phyloP scores from a whole-genome alignment of 2,329 filamentous ascomycete species.

The Aplosporella prunicola region DNA sequence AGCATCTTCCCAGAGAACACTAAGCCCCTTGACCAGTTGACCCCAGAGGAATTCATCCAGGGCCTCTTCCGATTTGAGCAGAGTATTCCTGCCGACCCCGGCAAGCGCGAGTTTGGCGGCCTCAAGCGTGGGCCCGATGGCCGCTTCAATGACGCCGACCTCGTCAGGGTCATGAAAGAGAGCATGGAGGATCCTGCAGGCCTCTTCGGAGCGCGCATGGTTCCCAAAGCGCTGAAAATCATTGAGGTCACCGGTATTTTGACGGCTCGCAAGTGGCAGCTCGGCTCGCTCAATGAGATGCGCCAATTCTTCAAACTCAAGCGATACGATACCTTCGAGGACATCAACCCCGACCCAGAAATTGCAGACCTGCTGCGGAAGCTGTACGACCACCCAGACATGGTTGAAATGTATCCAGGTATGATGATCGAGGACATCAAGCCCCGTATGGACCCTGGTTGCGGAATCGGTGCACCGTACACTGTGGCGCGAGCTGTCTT shows the following conservation, averaged over 20 bases:
- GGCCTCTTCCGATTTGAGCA: conserved; percentile 14
- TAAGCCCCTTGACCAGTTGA: conserved; percentile 14
- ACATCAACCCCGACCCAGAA: conserved; percentile 50
- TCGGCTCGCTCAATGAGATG: conserved; percentile 56
- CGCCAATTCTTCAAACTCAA: conserved; percentile 53
- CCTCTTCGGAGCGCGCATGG: conserved; percentile 47
- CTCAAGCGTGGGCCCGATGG: conserved; percentile 35
- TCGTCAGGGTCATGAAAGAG: conserved; percentile 46
- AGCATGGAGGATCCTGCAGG: conserved; percentile 51
- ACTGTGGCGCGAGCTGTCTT: conserved; percentile 48
- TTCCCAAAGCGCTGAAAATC: conserved; percentile 48
- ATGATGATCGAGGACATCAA: conserved; percentile 53
- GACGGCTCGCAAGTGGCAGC: conserved; percentile 52
- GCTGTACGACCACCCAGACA: conserved; percentile 54
- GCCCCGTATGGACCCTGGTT: conserved; percentile 41
- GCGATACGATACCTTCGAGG: conserved; percentile 46
- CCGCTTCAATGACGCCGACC: conserved; percentile 47
- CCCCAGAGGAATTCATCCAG: conserved; percentile 19
- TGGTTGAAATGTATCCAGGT: conserved; percentile 61
- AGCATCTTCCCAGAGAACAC: conserved; percentile 19
- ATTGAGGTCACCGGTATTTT: conserved; percentile 56
- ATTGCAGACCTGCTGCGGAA: conserved; percentile 47
- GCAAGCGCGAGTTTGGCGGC: conserved; percentile 23
- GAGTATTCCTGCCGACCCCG: conserved; percentile 16
- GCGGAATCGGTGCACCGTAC: conserved; percentile 44